Evolutionary conservation across 83 land plant species (phyloP).

Genomic region (Diphasiastrum complanatum): DNA sequence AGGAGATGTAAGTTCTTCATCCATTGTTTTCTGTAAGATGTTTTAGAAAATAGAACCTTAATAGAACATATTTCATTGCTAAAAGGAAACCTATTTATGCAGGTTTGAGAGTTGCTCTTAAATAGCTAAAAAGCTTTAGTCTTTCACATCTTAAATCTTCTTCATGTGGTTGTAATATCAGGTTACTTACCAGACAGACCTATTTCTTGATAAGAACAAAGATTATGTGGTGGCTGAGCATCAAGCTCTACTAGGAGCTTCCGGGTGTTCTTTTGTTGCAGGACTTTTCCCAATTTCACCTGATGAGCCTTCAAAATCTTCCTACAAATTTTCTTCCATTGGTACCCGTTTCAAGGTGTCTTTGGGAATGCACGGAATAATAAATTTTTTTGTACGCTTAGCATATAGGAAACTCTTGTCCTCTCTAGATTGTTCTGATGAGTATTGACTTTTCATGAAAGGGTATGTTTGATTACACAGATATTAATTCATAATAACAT

Average conservation of each 20-base stretch:
- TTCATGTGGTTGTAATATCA: slow-evolving; percentile 1
- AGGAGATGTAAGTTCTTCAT: slow-evolving; percentile 6
- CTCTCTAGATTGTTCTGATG: neutral
- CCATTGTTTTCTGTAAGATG: neutral
- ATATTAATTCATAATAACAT: too few species aligned
- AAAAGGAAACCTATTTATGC: too few species aligned
- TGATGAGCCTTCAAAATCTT: slow-evolving; percentile 1
- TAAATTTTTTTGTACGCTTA: neutral
- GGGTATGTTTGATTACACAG: too few species aligned
- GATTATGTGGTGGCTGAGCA: too few species aligned
- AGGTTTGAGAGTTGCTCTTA: too few species aligned
- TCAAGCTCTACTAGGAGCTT: slow-evolving; percentile 8
- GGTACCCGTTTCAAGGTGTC: slow-evolving; percentile 14
- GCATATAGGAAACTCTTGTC: neutral
- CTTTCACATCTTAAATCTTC: neutral
- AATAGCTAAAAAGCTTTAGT: too few species aligned
- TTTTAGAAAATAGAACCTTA: too few species aligned
- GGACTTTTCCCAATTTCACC: slow-evolving; percentile 8
- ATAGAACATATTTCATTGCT: too few species aligned
- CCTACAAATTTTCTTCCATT: slow-evolving; percentile 13
- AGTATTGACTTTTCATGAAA: too few species aligned
- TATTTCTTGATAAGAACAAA: too few species aligned
- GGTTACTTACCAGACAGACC: slow-evolving; percentile 15
- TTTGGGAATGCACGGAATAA: too few species aligned
- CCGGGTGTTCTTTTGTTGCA: slow-evolving; percentile 7